These are phyloP conservation scores for Evansstolkia leycettana DNA, from an alignment of 495 filamentous ascomycete genomes.

Conservation along the genomic window DNA sequence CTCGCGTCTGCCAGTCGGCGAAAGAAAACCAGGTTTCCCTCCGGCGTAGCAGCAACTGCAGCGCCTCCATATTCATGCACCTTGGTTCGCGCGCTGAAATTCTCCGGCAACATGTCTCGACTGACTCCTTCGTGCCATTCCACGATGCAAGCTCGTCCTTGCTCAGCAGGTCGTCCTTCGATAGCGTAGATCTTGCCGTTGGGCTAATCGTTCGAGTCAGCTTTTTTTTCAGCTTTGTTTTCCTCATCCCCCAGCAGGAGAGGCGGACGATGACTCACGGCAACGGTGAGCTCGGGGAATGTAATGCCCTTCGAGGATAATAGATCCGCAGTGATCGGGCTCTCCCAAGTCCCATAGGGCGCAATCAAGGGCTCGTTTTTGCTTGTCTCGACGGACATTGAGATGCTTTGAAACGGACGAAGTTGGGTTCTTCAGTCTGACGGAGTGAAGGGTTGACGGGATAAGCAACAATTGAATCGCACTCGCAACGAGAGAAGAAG, in stretches of 20 bases:
- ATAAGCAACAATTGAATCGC: too few relatives aligned
- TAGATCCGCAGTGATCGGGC: slow-evolving; percentile 26
- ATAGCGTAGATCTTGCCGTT: slow-evolving; percentile 27
- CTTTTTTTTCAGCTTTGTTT: slow-evolving; percentile 5
- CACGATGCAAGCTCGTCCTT: slow-evolving; percentile 27
- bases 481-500: too few relatives aligned
- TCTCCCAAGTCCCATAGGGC: slow-evolving; percentile 33
- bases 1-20: slow-evolving; percentile 20
- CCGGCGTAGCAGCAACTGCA: slow-evolving; percentile 15
- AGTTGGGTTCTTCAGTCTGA: too few relatives aligned
- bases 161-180: slow-evolving; percentile 26
- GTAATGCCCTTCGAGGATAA: slow-evolving; percentile 16
- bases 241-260: not conserved
- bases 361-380: too few relatives aligned
- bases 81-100: slow-evolving; percentile 22
- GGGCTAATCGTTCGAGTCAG: too few relatives aligned
- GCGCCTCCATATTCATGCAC: slow-evolving; percentile 37
- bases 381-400: too few relatives aligned
- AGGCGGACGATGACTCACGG: slow-evolving; percentile 9
- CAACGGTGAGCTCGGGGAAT: slow-evolving; percentile 13
- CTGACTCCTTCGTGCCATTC: slow-evolving; percentile 14
- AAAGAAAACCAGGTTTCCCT: slow-evolving; percentile 26
- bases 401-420: too few relatives aligned
- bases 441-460: too few relatives aligned
- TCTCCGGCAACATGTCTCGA: slow-evolving; percentile 26